phyloP scores from a whole-genome alignment of 139 green algal species.

The Tetradesmus obliquus region DNA sequence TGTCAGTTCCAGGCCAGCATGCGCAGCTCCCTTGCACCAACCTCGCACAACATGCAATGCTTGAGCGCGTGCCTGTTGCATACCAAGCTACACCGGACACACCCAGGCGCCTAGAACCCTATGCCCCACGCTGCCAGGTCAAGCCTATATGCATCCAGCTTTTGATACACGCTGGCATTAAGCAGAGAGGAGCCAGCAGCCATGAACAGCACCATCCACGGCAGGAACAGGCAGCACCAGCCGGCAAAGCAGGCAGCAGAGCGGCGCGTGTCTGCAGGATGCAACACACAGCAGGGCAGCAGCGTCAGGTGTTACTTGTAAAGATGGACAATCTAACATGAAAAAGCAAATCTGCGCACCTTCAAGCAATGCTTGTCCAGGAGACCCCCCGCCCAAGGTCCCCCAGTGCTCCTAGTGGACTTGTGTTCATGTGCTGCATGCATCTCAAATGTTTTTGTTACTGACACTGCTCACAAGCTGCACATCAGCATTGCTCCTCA shows the following conservation, averaged over 20 bases:
- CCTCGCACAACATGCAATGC: not conserved
- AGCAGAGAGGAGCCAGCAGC: conserved; percentile 52
- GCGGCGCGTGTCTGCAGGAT: conserved; percentile 58
- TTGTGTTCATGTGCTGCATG: too few relatives aligned
- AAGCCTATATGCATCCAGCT: conserved; percentile 52
- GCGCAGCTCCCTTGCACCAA: too few relatives aligned
- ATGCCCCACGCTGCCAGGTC: conserved; percentile 41
- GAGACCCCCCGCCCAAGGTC: too few relatives aligned
- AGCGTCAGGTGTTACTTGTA: not conserved
- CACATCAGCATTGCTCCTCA: not conserved
- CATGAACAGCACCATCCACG: conserved; percentile 72
- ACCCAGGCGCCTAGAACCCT: not conserved
- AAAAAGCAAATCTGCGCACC: too few relatives aligned
- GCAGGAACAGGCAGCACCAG: conserved; percentile 55
- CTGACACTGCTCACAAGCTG: too few relatives aligned
- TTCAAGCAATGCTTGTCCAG: too few relatives aligned
- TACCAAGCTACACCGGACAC: not conserved
- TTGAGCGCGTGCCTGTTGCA: not conserved
- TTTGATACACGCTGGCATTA: conserved; percentile 42
- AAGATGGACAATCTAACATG: too few relatives aligned
- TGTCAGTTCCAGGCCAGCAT: too few relatives aligned
- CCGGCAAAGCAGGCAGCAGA: conserved; percentile 58
- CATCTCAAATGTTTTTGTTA: too few relatives aligned
- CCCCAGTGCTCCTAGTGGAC: too few relatives aligned
- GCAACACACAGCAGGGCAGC: not conserved